A percentile compares a stretch with the other conserved stretches of the same genome.
Conservation (phyloP, 2,329 filamentous ascomycete species). For the Cladosporium sp. region DNA sequence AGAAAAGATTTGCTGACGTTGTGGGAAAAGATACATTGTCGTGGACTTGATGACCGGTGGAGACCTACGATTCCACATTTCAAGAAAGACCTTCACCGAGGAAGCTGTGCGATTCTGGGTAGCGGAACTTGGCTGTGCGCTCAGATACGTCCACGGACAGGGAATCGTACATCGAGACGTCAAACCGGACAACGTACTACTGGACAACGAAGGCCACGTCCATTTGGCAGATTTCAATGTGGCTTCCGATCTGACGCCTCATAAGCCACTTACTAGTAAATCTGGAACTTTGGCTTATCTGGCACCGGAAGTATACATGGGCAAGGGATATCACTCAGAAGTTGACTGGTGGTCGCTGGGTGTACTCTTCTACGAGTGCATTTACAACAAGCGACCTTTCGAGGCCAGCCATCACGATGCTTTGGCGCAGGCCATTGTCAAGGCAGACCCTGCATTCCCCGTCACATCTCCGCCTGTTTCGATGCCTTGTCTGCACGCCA, state of each 20-base stretch:
- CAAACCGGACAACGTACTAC: conserved; percentile 86
- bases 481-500: conserved; percentile 81
- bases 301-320: conserved; percentile 90
- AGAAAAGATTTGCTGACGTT: neutral
- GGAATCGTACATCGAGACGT: conserved; percentile 88
- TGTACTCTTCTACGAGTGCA: conserved; percentile 98
- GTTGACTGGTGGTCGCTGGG: conserved; percentile 99
- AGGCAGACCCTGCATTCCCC: conserved; percentile 80
- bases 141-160: conserved; percentile 80
- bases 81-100: conserved; percentile 95
- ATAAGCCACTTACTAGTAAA: conserved; percentile 85
- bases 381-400: conserved; percentile 98
- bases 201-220: conserved; percentile 88
- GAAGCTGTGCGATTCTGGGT: conserved; percentile 98
- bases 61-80: conserved; percentile 95
- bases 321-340: conserved; percentile 81
- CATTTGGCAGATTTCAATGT: conserved; percentile 99
- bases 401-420: conserved; percentile 82
- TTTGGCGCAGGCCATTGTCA: conserved; percentile 74
- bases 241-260: conserved; percentile 83
- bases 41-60: conserved; percentile 98
- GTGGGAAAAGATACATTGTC: conserved; percentile 70
- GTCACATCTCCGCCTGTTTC: conserved; percentile 88
- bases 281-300: conserved; percentile 95
- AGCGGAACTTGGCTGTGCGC: conserved; percentile 83